These are phyloP conservation scores for Acmispon strigosus DNA, from an alignment of 306 rosid species.

Conservation along the genomic window DNA sequence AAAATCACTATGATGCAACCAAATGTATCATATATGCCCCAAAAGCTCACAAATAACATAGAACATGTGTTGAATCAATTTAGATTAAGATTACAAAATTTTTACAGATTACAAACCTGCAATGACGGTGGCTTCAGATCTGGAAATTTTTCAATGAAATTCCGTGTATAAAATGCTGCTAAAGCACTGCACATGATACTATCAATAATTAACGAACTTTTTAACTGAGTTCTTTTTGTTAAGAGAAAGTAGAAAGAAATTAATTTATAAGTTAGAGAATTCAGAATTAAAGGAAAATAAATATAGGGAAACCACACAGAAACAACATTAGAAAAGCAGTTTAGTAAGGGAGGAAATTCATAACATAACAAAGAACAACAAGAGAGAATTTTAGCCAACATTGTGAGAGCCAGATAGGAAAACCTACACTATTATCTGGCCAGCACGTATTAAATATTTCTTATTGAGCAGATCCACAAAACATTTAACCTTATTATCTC, in stretches of 20 bases:
- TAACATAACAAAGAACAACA: neutral
- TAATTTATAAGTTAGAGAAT: neutral
- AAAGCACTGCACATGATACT: constrained; percentile 64
- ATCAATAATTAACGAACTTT: constrained; percentile 18
- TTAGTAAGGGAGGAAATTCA: neutral
- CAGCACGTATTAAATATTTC: neutral
- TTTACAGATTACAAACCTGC: constrained; percentile 55
- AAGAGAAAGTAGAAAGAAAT: neutral
- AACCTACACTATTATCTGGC: neutral
- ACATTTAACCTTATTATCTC: neutral
- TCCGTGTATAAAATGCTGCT: constrained; percentile 94
- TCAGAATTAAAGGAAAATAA: neutral
- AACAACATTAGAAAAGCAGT: neutral
- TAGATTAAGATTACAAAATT: constrained; percentile 4
- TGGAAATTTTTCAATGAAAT: constrained; percentile 66
- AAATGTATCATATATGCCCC: constrained; percentile 1
- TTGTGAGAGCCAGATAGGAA: constrained; percentile 2
- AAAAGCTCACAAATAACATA: neutral
- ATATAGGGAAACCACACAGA: neutral
- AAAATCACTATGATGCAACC: constrained; percentile 6
- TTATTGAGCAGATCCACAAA: constrained; percentile 8
- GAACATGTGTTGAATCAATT: constrained; percentile 6
- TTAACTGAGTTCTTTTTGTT: neutral
- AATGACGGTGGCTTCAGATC: constrained; percentile 84
- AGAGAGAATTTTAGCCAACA: constrained; percentile 7